These are phyloP conservation scores for Pythium brachiatum DNA, from an alignment of 352 stramenopile species.

Conservation along the genomic window DNA sequence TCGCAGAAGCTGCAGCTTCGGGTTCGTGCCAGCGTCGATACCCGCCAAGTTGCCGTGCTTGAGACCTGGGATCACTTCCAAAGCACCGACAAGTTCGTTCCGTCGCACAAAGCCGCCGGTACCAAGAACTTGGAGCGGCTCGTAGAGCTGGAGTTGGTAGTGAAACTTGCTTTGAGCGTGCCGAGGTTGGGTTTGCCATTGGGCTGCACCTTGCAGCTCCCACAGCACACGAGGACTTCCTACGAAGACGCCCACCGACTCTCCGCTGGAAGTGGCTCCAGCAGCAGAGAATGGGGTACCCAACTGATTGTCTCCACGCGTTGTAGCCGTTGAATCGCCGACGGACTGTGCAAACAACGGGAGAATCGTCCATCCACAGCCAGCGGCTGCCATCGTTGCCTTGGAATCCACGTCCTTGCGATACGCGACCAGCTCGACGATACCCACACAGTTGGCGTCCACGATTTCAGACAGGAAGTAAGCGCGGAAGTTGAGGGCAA, in stretches of 20 bases:
- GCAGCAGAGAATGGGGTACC: conserved; percentile 30
- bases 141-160: conserved; percentile 65
- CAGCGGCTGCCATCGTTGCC: conserved; percentile 61
- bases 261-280: conserved; percentile 27
- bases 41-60: conserved; percentile 69
- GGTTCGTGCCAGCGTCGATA: conserved; percentile 63
- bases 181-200: conserved; percentile 55
- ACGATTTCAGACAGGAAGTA: conserved; percentile 86
- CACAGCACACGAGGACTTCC: conserved; percentile 69
- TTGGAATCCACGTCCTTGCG: conserved; percentile 82
- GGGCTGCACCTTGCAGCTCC: conserved; percentile 44
- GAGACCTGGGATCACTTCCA: conserved; percentile 74
- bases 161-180: conserved; percentile 61
- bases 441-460: conserved; percentile 88
- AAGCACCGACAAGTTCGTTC: conserved; percentile 85
- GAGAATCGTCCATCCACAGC: conserved; percentile 92
- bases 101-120: conserved; percentile 62
- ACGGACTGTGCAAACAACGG: conserved; percentile 73
- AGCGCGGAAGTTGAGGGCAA: conserved; percentile 61
- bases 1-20: conserved; percentile 43
- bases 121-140: conserved; percentile 46
- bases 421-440: conserved; percentile 93
- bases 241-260: conserved; percentile 67
- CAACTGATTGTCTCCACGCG: conserved; percentile 7
- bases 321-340: conserved; percentile 5